Percentiles rank a stretch among this genome's conserved stretches.
These are phyloP conservation scores for Haplographium delicatum DNA, from an alignment of 495 filamentous ascomycete species.

Conservation along the genomic window DNA sequence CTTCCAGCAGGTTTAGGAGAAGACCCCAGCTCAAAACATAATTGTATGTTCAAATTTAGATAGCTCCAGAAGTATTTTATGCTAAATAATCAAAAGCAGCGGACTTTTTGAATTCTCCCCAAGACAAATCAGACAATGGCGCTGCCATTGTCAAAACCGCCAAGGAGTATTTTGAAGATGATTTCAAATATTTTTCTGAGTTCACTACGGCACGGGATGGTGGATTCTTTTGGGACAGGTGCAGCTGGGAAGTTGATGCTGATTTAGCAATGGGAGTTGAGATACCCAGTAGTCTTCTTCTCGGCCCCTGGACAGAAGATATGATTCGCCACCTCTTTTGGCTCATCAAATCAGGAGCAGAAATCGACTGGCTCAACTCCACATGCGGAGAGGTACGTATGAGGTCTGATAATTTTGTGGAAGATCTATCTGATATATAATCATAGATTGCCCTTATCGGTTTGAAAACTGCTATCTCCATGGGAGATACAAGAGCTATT, in stretches of 20 bases:
- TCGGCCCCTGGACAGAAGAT: slow-evolving; percentile 22
- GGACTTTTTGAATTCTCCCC: slow-evolving; percentile 8
- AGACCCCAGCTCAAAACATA: neutral
- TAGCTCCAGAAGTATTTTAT: neutral
- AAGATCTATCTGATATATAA: neutral
- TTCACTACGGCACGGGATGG: neutral
- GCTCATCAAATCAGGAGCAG: slow-evolving; percentile 20
- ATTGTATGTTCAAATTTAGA: too few relatives aligned
- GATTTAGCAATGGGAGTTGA: slow-evolving; percentile 7
- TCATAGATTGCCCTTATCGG: slow-evolving; percentile 16
- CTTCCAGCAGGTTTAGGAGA: too few relatives aligned
- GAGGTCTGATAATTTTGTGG: neutral
- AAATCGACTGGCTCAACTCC: slow-evolving; percentile 16
- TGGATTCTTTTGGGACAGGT: neutral
- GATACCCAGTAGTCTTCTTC: slow-evolving; percentile 20
- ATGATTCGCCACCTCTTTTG: slow-evolving; percentile 17
- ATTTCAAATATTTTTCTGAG: slow-evolving; percentile 15
- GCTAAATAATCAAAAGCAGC: neutral
- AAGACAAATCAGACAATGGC: too few relatives aligned
- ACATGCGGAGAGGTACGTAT: slow-evolving; percentile 24
- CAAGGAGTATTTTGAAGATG: slow-evolving; percentile 16
- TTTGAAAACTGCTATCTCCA: slow-evolving; percentile 13
- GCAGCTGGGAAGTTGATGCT: slow-evolving; percentile 1
- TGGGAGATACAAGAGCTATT: slow-evolving; percentile 15
- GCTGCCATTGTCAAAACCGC: too few relatives aligned